Evolutionary conservation across 2,329 filamentous ascomycete genomes (phyloP).

Genomic region (Ramichloridium luteum): DNA sequence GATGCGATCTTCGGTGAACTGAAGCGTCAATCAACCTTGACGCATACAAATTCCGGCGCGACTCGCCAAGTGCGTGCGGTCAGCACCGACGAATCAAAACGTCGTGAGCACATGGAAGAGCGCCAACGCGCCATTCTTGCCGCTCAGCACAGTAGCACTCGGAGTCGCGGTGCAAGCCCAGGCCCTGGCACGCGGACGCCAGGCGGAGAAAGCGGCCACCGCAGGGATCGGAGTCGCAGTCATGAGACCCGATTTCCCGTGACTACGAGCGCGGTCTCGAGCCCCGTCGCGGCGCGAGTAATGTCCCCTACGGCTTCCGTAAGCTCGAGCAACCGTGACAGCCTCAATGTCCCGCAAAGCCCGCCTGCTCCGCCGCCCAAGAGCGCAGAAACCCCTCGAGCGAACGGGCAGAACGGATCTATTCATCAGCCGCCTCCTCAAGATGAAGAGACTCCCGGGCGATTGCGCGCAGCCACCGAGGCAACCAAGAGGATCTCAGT

Average conservation of each 20-base stretch:
- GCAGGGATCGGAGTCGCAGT: constrained; percentile 65
- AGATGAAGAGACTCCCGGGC: constrained; percentile 12
- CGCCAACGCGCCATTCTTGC: constrained; percentile 66
- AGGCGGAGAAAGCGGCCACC: constrained; percentile 38
- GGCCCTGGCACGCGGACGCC: constrained; percentile 27
- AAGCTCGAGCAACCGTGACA: constrained; percentile 41
- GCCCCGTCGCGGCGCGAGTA: constrained; percentile 29
- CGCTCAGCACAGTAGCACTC: constrained; percentile 19
- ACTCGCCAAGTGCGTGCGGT: constrained; percentile 60
- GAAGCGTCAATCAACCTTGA: constrained; percentile 72
- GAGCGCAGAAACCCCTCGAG: background rate
- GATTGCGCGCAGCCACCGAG: constrained; percentile 12
- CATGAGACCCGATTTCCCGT: constrained; percentile 69
- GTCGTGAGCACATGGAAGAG: constrained; percentile 88
- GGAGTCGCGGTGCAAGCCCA: constrained; percentile 36
- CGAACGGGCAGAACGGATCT: constrained; percentile 13
- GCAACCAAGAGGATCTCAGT: constrained; percentile 13
- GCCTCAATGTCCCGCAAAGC: constrained; percentile 67
- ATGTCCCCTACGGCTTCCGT: constrained; percentile 20
- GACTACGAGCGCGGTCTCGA: constrained; percentile 36
- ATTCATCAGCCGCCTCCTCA: constrained; percentile 23
- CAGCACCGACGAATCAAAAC: constrained; percentile 90
- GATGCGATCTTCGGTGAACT: constrained; percentile 90
- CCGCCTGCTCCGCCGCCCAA: constrained; percentile 24
- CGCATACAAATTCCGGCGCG: constrained; percentile 50